Percentiles rank a stretch among this genome's conserved stretches.
Conservation (phyloP, 805 yeast species). For the Tetrapisispora pingtungensis region DNA sequence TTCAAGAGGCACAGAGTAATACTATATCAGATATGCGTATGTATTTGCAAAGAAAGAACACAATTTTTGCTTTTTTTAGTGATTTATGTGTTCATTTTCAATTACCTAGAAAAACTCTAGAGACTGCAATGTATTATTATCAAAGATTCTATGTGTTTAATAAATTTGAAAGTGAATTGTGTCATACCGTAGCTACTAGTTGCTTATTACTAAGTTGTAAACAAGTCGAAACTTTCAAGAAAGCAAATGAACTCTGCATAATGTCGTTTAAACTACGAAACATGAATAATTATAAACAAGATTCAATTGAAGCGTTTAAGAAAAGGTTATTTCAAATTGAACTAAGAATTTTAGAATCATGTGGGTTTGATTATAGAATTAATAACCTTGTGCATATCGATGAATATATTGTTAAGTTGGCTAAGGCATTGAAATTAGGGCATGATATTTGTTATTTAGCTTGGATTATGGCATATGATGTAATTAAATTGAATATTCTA, state of each 20-base stretch:
- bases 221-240: constrained; percentile 77
- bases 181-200: constrained; percentile 56
- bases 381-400: constrained; percentile 44
- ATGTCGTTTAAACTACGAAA: constrained; percentile 31
- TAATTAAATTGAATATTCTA: constrained; percentile 56
- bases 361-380: constrained; percentile 70
- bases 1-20: constrained; percentile 39
- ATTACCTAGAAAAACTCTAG: constrained; percentile 61
- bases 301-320: constrained; percentile 43
- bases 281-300: constrained; percentile 15
- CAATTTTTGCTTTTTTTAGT: constrained; percentile 44
- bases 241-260: constrained; percentile 47
- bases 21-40: constrained; percentile 43
- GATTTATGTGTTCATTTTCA: constrained; percentile 44
- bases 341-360: constrained; percentile 61
- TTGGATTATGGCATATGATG: constrained; percentile 73
- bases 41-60: constrained; percentile 43
- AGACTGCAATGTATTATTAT: constrained; percentile 60
- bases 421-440: constrained; percentile 39
- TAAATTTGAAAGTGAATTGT: constrained; percentile 42
- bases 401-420: constrained; percentile 51
- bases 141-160: constrained; percentile 65
- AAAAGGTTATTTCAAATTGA: constrained; percentile 52
- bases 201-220: constrained; percentile 64
- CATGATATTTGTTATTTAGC: constrained; percentile 43